Evolutionary conservation across 78 protist species (phyloP).

Genomic region (Guillardia theta): DNA sequence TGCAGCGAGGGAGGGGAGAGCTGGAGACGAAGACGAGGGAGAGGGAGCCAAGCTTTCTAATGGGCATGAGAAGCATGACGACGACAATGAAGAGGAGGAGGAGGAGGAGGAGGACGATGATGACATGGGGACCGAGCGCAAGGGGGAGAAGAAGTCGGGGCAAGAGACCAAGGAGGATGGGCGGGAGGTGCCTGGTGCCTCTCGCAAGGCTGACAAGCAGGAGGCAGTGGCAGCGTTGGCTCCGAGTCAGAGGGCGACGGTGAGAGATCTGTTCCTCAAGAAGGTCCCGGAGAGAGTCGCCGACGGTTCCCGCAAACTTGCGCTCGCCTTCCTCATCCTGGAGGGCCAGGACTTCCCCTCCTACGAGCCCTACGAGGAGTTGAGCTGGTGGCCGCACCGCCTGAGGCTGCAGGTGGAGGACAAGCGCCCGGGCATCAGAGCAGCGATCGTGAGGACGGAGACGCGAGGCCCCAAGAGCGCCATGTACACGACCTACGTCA

Average conservation of each 20-base stretch:
- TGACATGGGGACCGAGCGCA: neutral
- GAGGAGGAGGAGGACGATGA: neutral
- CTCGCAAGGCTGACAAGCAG: neutral
- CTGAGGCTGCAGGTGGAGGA: neutral
- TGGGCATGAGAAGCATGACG: too few relatives aligned
- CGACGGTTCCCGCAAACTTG: neutral
- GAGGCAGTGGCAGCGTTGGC: neutral
- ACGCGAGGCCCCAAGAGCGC: neutral
- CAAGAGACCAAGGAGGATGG: neutral
- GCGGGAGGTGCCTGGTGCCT: too few relatives aligned
- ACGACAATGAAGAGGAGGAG: neutral
- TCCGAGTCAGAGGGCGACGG: neutral
- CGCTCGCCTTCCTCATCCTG: neutral
- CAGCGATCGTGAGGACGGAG: neutral
- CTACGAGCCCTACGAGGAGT: neutral
- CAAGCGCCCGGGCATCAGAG: neutral
- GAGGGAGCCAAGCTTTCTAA: too few relatives aligned
- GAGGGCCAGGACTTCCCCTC: neutral
- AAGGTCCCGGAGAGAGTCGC: neutral
- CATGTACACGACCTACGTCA: constrained; percentile 23
- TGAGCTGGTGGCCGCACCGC: constrained; percentile 2
- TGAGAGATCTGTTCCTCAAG: neutral
- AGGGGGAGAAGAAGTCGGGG: neutral
- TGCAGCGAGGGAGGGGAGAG: neutral
- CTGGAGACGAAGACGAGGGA: neutral